Evolutionary conservation across 208 protist species (phyloP).

Genomic region (Wallacemonas collosoma): DNA sequence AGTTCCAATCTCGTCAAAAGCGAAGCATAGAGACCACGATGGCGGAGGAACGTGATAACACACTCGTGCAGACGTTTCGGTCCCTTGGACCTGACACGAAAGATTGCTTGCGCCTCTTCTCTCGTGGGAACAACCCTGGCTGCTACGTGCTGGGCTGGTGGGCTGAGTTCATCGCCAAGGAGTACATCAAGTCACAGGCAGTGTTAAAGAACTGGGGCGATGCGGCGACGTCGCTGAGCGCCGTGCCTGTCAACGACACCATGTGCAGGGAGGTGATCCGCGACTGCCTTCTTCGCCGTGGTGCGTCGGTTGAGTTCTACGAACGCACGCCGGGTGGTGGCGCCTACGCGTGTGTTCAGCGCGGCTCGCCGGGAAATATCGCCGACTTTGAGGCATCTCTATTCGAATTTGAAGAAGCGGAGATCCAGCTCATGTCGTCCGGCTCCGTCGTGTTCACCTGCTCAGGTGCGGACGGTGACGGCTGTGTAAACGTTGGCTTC

Average conservation of each 20-base stretch:
- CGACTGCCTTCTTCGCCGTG: constrained; percentile 82
- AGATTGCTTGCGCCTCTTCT: constrained; percentile 80
- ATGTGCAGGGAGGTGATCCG: constrained; percentile 85
- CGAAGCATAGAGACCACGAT: constrained; percentile 25
- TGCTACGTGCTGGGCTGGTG: constrained; percentile 84
- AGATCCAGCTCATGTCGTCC: constrained; percentile 81
- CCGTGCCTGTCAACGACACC: constrained; percentile 80
- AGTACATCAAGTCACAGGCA: constrained; percentile 88
- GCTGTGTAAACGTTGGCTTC: constrained; percentile 62
- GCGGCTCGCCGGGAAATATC: constrained; percentile 86
- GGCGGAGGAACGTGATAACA: constrained; percentile 74
- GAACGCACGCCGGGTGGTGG: constrained; percentile 55
- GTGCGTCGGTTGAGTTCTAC: constrained; percentile 81
- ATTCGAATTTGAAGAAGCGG: constrained; percentile 86
- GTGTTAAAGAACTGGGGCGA: constrained; percentile 78
- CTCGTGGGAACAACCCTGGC: constrained; percentile 51
- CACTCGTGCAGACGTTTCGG: constrained; percentile 64
- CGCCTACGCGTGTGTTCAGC: constrained; percentile 77
- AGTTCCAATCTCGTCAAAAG: too few relatives aligned
- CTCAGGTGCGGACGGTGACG: constrained; percentile 13
- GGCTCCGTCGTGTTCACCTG: constrained; percentile 59
- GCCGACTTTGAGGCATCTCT: constrained; percentile 89
- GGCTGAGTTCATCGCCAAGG: constrained; percentile 68
- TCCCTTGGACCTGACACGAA: constrained; percentile 61
- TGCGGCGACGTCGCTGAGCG: constrained; percentile 35